Evolutionary conservation across 2,329 filamentous ascomycete genomes (phyloP), one percentile per base, ranked within the genome.

Genomic region (Fusarium sp.): DNA sequence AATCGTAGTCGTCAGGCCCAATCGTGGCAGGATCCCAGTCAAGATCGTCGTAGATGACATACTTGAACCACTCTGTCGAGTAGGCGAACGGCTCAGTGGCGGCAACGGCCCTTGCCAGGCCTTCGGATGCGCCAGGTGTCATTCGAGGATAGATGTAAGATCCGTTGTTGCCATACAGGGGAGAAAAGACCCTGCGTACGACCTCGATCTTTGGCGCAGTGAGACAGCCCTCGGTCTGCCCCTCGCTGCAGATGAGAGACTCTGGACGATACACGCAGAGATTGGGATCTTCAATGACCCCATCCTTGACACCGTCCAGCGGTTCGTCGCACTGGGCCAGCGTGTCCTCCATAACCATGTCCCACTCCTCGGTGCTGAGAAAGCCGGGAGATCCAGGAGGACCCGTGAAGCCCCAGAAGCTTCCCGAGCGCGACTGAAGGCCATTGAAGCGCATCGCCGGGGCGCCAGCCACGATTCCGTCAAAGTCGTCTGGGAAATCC

Each of bases 401-500:
- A 0, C 62, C 62, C 0, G 53, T 54, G 9, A 65, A 49, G 3
- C 41, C 57, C 57, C 57, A 65, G 17, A 65, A 59, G 14, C 38
- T 57, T 10, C 25, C 57, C 8, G 46, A 59, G 0, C 49, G 44
- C 6, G 49, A 54, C 36, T 44, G 52, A 7, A 55, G 58, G 4
- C 29, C 55, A 2, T 77, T 70, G 1, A 81, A 65, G 51, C 80
- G 78, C 37, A 80, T 77, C 0, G 80, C 80, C 6, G 82, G 81
- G 2, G 80, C 80, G n/a, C 79, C 80, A 14, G 76, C 74, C 1
- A 79, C 72, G 3, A 76, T 75, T 17, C 81, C 80, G 53, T 87
- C 83, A 46, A 85, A 87, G 50, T 86, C 83, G 0, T 82, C 76
- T 0, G 85, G 84, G 62, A 80, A 86, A 14, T 74, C 68, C 63